phyloP scores from a whole-genome alignment of 768 basidiomycete species.

The Tulasnella sp. region DNA sequence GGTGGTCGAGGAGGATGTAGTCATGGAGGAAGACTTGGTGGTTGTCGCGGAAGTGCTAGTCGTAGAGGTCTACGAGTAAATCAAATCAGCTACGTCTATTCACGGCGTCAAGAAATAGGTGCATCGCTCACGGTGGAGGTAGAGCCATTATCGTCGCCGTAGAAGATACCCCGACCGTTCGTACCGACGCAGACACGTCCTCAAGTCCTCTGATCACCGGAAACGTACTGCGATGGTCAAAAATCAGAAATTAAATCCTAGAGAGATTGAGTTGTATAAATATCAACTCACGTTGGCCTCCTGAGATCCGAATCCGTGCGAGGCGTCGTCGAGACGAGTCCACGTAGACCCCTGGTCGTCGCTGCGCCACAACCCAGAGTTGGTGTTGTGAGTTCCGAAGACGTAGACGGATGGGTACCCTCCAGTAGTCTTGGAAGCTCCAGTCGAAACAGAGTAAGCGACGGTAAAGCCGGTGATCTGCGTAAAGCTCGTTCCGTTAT shows the following conservation, averaged over 20 bases:
- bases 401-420: constrained; percentile 46
- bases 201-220: not conserved
- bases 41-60: not conserved
- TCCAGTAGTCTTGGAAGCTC: constrained; percentile 36
- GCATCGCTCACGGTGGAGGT: not conserved
- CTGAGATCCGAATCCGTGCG: constrained; percentile 8
- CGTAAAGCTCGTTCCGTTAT: constrained; percentile 39
- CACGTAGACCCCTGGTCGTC: constrained; percentile 35
- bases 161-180: constrained; percentile 12
- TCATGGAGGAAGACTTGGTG: not conserved
- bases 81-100: no score
- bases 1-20: not conserved
- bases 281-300: not conserved
- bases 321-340: constrained; percentile 9
- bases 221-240: not conserved
- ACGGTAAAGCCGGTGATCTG: constrained; percentile 35
- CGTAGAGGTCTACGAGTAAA: not conserved
- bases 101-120: not conserved
- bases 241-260: no score
- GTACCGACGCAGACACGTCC: not conserved
- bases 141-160: constrained; percentile 11
- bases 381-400: constrained; percentile 37
- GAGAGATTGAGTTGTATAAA: no score
- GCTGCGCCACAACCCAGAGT: constrained; percentile 42
- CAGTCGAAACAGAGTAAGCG: constrained; percentile 50